Conservation (phyloP, 805 yeast species). For the Candida taoyuanica region DNA sequence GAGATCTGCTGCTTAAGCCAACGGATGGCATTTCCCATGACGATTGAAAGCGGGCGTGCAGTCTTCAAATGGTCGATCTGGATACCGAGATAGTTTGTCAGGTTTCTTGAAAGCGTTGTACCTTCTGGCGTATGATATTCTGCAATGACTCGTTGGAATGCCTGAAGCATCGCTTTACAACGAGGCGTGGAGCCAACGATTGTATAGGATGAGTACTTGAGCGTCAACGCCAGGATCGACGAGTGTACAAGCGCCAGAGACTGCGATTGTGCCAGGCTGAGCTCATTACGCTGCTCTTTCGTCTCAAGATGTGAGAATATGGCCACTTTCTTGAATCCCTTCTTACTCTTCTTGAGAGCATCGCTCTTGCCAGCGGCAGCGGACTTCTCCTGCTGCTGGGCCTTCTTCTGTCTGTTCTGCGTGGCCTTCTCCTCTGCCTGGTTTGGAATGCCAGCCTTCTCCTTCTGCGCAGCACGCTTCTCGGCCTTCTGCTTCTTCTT, state of each 20-base stretch:
- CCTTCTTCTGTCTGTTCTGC: conserved; percentile 36
- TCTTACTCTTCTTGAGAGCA: conserved; percentile 31
- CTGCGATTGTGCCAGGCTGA: conserved; percentile 21
- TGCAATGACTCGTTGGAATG: conserved; percentile 71
- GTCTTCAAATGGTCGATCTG: conserved; percentile 91
- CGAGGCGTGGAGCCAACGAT: conserved; percentile 89
- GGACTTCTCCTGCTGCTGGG: conserved; percentile 34
- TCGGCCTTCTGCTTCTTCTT: conserved; percentile 90
- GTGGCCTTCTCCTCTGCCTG: conserved; percentile 32
- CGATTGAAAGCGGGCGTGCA: conserved; percentile 84
- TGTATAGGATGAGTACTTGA: conserved; percentile 76
- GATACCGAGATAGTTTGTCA: conserved; percentile 81
- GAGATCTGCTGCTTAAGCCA: conserved; percentile 96
- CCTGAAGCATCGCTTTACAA: conserved; percentile 77
- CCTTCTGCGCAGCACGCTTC: conserved; percentile 84
- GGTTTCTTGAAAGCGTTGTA: conserved; percentile 79
- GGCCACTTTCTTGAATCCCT: conserved; percentile 46
- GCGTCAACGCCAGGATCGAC: conserved; percentile 68
- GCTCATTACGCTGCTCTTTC: conserved; percentile 61
- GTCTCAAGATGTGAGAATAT: conserved; percentile 78
- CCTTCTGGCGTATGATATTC: conserved; percentile 85
- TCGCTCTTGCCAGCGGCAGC: conserved; percentile 2
- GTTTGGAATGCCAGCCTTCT: conserved; percentile 51
- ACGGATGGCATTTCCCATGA: conserved; percentile 97
- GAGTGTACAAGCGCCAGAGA: conserved; percentile 66